Conservation (phyloP, 768 basidiomycete species). For the Leucocoprinus leucothites region DNA sequence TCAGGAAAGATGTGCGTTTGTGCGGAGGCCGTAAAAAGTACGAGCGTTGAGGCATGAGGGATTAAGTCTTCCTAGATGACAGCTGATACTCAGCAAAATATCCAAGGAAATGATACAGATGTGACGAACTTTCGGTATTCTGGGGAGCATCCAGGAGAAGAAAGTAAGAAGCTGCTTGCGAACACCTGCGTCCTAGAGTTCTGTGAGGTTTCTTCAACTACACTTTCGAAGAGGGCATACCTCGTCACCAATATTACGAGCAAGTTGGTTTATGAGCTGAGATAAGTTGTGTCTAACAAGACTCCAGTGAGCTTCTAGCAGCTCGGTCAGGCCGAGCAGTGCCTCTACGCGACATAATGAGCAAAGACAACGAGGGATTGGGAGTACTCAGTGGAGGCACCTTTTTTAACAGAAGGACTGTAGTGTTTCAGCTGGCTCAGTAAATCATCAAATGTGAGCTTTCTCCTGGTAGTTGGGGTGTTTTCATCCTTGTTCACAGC, state of each 20-base stretch:
- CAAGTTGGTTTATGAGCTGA: constrained; percentile 53
- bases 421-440: constrained; percentile 81
- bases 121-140: constrained; percentile 48
- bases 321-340: constrained; percentile 65
- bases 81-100: background rate
- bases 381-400: constrained; percentile 28
- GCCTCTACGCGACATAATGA: constrained; percentile 51
- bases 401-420: constrained; percentile 71
- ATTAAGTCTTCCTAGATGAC: constrained; percentile 54
- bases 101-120: background rate
- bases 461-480: constrained; percentile 72
- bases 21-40: constrained; percentile 87
- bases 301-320: constrained; percentile 60
- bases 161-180: constrained; percentile 71
- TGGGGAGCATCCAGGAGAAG: constrained; percentile 69
- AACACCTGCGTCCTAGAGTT: constrained; percentile 69
- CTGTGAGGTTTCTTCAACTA: constrained; percentile 12
- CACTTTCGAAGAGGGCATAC: constrained; percentile 35
- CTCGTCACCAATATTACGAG: constrained; percentile 80
- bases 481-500: constrained; percentile 47
- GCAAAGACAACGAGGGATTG: background rate
- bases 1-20: constrained; percentile 96
- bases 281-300: constrained; percentile 52
- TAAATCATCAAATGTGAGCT: constrained; percentile 74
- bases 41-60: constrained; percentile 72